A percentile compares a stretch with the other conserved stretches of the same genome.
Conservation (phyloP, 768 basidiomycete genomes). For the Termitomyces sp. region DNA sequence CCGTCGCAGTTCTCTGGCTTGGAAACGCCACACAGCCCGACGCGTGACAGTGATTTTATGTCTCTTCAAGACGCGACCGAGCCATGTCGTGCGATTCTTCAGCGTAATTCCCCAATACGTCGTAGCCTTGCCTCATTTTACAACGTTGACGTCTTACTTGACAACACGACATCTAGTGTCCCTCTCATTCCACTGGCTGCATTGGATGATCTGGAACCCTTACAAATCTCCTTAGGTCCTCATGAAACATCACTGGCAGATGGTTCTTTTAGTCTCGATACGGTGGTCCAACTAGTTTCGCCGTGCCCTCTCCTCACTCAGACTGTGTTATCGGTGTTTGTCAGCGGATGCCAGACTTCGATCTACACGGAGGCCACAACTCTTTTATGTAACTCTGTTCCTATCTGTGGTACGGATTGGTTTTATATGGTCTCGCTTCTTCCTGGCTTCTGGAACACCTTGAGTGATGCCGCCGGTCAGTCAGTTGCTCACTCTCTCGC, state of each 20-base stretch:
- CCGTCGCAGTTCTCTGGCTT: neutral
- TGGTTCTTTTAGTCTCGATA: constrained; percentile 35
- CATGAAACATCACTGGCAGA: neutral
- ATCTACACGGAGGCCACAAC: constrained; percentile 44
- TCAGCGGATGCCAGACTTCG: constrained; percentile 33
- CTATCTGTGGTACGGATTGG: constrained; percentile 25
- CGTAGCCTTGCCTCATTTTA: neutral
- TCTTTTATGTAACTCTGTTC: constrained; percentile 26
- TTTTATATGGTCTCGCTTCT: constrained; percentile 48
- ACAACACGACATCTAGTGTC: neutral
- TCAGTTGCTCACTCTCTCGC: neutral
- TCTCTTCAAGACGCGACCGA: neutral
- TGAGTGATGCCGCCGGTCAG: constrained; percentile 46
- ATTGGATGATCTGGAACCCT: neutral
- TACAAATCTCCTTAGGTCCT: constrained; percentile 9
- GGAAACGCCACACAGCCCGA: constrained; percentile 3
- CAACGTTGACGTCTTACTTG: constrained; percentile 6
- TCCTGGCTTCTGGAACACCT: constrained; percentile 48
- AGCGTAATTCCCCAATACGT: neutral
- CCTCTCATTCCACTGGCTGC: constrained; percentile 8
- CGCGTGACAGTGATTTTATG: neutral
- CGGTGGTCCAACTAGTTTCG: constrained; percentile 51
- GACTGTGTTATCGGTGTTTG: constrained; percentile 45
- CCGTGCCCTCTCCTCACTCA: constrained; percentile 39
- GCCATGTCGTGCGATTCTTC: neutral